A percentile compares a stretch with the other conserved stretches of the same genome.
phyloP scores from a whole-genome alignment of 495 filamentous ascomycete species.

The Penicillium waksmanii region DNA sequence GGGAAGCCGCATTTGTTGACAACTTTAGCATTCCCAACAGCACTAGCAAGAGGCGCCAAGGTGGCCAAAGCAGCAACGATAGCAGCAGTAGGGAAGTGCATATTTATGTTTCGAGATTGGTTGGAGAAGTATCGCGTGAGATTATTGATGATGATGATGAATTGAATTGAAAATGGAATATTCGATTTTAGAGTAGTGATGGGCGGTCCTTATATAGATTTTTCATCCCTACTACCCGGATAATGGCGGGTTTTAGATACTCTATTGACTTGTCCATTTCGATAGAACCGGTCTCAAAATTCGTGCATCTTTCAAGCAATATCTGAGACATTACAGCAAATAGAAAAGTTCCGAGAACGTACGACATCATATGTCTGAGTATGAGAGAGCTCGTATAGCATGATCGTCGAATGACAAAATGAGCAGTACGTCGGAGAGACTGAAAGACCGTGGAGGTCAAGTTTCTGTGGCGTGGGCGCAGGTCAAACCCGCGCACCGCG shows the following conservation, averaged over 20 bases:
- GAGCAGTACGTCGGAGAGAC: not conserved
- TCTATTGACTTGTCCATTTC: too few species aligned
- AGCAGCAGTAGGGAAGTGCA: constrained; percentile 36
- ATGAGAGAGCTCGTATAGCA: not conserved
- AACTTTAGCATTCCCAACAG: constrained; percentile 56
- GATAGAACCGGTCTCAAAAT: not conserved
- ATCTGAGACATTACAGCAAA: not conserved
- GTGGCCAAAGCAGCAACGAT: constrained; percentile 31
- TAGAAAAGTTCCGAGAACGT: not conserved
- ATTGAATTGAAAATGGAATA: too few species aligned
- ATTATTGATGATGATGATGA: too few species aligned
- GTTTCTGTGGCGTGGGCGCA: not conserved
- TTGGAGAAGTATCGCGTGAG: too few species aligned
- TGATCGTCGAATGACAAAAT: not conserved
- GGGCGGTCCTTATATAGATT: too few species aligned
- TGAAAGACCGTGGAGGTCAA: not conserved
- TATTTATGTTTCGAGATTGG: constrained; percentile 4
- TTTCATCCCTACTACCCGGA: too few species aligned
- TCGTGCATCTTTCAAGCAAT: not conserved
- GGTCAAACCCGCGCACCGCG: not conserved
- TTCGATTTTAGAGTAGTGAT: too few species aligned
- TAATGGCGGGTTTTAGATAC: too few species aligned
- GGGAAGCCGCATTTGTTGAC: constrained; percentile 52
- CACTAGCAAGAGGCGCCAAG: constrained; percentile 37
- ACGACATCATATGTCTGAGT: not conserved